phyloP scores from a whole-genome alignment of 2,329 filamentous ascomycete species.

The Aspergillus uvarum region DNA sequence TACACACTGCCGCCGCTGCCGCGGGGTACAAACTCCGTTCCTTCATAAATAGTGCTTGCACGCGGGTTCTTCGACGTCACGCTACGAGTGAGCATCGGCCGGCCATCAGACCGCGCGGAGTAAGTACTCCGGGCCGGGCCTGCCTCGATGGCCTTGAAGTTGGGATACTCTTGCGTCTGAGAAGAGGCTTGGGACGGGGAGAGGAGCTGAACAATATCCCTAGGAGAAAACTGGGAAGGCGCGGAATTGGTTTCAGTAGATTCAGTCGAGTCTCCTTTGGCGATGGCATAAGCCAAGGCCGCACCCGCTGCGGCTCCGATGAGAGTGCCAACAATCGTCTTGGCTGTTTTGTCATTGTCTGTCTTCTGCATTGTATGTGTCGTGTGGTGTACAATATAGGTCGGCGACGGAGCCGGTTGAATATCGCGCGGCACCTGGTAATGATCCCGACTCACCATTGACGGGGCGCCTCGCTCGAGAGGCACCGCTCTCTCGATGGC shows the following conservation, averaged over 20 bases:
- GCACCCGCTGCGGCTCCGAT: conserved; percentile 77
- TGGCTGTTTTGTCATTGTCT: conserved; percentile 50
- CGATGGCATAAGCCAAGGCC: conserved; percentile 72
- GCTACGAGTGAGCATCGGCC: conserved; percentile 35
- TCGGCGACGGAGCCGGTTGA: conserved; percentile 22
- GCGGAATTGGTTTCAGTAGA: conserved; percentile 22
- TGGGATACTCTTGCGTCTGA: conserved; percentile 25
- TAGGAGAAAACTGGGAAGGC: conserved; percentile 26
- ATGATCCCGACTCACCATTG: conserved; percentile 23
- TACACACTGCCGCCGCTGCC: conserved; percentile 22
- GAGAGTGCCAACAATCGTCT: conserved; percentile 70
- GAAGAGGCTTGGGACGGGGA: conserved; percentile 24
- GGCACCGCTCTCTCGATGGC: conserved; percentile 23
- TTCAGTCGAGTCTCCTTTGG: conserved; percentile 54
- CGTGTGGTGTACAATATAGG: conserved; percentile 27
- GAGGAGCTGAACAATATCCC: conserved; percentile 27
- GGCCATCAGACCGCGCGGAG: conserved; percentile 29
- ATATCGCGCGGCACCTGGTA: conserved; percentile 24
- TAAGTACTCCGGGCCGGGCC: conserved; percentile 29
- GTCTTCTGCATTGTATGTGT: conserved; percentile 28
- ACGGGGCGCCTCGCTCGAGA: conserved; percentile 12
- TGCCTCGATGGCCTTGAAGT: conserved; percentile 35
- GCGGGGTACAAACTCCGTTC: conserved; percentile 31
- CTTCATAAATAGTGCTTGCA: conserved; percentile 44
- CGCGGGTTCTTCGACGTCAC: conserved; percentile 41